Conservation (phyloP, 495 filamentous ascomycete species). For the Parachaetomium inaequale region DNA sequence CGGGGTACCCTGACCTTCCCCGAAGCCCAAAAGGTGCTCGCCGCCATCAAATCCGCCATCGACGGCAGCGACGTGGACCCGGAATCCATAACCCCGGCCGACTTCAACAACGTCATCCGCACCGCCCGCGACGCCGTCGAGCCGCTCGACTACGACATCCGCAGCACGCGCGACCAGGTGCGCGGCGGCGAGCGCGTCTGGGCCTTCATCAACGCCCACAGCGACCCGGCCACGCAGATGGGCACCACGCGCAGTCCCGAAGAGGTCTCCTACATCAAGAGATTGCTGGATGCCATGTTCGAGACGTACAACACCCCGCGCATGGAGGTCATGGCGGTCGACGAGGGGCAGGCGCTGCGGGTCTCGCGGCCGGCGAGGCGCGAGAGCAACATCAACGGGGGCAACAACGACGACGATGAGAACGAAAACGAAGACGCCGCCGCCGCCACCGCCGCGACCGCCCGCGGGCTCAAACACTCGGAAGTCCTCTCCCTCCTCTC, state of each 20-base stretch:
- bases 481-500: conserved; percentile 71
- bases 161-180: conserved; percentile 62
- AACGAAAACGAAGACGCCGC: conserved; percentile 34
- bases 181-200: conserved; percentile 51
- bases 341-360: conserved; percentile 69
- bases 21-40: conserved; percentile 69
- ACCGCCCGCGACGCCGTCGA: conserved; percentile 68
- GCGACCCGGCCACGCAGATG: conserved; percentile 77
- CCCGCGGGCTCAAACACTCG: conserved; percentile 62
- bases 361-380: conserved; percentile 49
- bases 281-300: conserved; percentile 90
- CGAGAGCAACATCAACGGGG: conserved; percentile 40
- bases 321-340: conserved; percentile 76
- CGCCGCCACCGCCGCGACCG: conserved; percentile 17
- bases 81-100: conserved; percentile 61
- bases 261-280: conserved; percentile 85
- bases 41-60: conserved; percentile 63
- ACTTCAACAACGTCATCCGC: conserved; percentile 64
- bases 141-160: conserved; percentile 82
- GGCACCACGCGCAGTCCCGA: conserved; percentile 78
- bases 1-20: conserved; percentile 69
- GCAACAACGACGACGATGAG: conserved; percentile 31
- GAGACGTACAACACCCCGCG: conserved; percentile 72
- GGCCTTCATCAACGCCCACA: conserved; percentile 83
- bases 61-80: conserved; percentile 22